These are phyloP conservation scores for Macrotyloma uniflorum DNA, from an alignment of 306 rosid genomes.

Conservation along the genomic window DNA sequence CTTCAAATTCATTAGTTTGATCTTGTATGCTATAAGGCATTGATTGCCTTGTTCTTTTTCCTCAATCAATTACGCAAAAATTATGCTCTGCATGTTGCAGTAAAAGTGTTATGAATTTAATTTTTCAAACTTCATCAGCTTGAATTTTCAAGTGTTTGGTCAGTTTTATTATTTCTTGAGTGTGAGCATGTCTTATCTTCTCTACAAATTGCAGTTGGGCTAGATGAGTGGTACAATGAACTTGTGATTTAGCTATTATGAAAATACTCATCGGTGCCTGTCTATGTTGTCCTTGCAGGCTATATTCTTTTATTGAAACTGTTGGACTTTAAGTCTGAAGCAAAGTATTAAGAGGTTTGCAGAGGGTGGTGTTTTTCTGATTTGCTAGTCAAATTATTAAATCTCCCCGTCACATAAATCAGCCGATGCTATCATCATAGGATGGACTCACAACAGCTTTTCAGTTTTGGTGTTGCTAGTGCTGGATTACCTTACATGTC, in stretches of 20 bases:
- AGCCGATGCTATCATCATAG: constrained; percentile 55
- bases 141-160: neutral
- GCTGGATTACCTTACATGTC: constrained; percentile 62
- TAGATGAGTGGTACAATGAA: neutral
- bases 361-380: constrained; percentile 28
- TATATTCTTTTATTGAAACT: constrained; percentile 24
- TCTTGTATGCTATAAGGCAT: neutral
- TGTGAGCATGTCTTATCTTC: neutral
- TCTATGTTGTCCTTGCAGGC: constrained; percentile 51
- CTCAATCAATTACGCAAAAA: neutral
- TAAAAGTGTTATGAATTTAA: neutral
- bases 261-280: constrained; percentile 20
- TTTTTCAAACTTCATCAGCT: neutral
- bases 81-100: neutral
- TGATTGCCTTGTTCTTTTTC: neutral
- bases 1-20: neutral
- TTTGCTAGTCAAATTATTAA: constrained; percentile 6
- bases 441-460: constrained; percentile 80
- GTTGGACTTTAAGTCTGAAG: neutral
- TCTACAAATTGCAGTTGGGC: neutral
- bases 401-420: constrained; percentile 11
- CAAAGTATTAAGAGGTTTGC: constrained; percentile 15
- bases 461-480: constrained; percentile 54
- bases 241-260: neutral
- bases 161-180: neutral